Base-by-base conservation (phyloP, 1,284 basidiomycete genomes). In the Ganoderma lingzhi region DNA sequence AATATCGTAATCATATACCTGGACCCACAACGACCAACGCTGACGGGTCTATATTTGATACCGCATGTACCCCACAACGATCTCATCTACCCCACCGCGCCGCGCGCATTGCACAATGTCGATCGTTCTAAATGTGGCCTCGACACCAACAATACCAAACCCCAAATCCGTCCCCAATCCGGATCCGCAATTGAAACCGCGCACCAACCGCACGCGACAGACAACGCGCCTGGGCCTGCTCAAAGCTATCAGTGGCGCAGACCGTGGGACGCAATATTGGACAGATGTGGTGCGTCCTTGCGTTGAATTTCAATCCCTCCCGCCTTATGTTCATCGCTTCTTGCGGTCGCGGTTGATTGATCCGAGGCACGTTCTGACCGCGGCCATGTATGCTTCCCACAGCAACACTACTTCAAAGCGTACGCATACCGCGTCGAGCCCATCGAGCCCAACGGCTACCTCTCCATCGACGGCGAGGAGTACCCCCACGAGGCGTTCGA, bases 381-480 rank as follows among this genome's bases (percentile, higher is more conserved):
- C 35, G 32, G 15, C 12, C 48, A 15, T 44, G 4, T 30, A 4
- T 23, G 45, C 19, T 41, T 37, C 14, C n/a, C 15, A 28, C 72
- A 95, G 93, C 84, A 92, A 78, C 88, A 88, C 70, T 97, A 96
- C 80, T 88, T 90, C 79, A 95, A 96, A 80, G 93, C 90, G 42
- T 81, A 88, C 59, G 93, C 93, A 2, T 95, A 93, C 77, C 88
- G 91, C 35, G 85, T 93, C 37, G 92, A 91, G 74, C 93, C 94
- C 14, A 82, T 90, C 42, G 77, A 82, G 3, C 66, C 81, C 28
- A 84, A 87, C 42, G 90, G 90, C 2, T 82, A 83, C 72, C 80
- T 95, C 64, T 84, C 89, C 9, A 84, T 96, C 67, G 97, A 99
- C 77, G 97, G 97, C 19, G 97, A 99, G 82, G 80, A 83, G 17